A percentile compares a stretch with the other conserved stretches of the same genome.
These are phyloP conservation scores for Fallopia convolvulus DNA, from an alignment of 148 eudicot species.

Conservation along the genomic window DNA sequence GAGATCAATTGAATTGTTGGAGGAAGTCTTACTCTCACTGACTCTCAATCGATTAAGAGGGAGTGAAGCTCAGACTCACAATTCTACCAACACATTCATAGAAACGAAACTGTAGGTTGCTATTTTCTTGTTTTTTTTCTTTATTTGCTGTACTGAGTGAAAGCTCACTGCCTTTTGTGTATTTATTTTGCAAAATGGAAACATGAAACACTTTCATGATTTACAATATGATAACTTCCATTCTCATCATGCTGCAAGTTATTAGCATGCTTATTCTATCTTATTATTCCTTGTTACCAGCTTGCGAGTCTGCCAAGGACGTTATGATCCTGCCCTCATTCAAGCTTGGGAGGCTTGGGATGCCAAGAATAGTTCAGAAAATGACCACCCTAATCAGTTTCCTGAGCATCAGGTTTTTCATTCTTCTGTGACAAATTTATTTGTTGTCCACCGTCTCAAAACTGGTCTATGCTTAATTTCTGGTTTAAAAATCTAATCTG, in stretches of 20 bases:
- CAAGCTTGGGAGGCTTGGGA: constrained; percentile 95
- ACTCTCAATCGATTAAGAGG: constrained; percentile 78
- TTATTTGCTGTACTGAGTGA: background rate
- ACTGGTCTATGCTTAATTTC: background rate
- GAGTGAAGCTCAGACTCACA: constrained; percentile 30
- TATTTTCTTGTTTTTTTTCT: background rate
- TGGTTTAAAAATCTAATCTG: background rate
- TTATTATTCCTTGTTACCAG: constrained; percentile 24
- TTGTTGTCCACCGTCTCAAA: background rate
- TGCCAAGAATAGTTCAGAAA: constrained; percentile 67
- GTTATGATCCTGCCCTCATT: constrained; percentile 59
- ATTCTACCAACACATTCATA: constrained; percentile 68
- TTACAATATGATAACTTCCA: background rate
- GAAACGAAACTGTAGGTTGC: constrained; percentile 65
- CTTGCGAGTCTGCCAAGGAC: constrained; percentile 76
- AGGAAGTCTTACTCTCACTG: constrained; percentile 75
- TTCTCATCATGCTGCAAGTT: background rate
- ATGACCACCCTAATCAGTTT: constrained; percentile 79
- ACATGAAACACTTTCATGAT: background rate
- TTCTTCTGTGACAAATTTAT: background rate
- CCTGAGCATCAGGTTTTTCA: constrained; percentile 65
- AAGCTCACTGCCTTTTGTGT: background rate
- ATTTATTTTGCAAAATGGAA: background rate
- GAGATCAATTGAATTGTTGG: constrained; percentile 81
- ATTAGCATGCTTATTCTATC: background rate